phyloP scores from a whole-genome alignment of 352 stramenopile genomes.

The Phytophthora citrophthora region DNA sequence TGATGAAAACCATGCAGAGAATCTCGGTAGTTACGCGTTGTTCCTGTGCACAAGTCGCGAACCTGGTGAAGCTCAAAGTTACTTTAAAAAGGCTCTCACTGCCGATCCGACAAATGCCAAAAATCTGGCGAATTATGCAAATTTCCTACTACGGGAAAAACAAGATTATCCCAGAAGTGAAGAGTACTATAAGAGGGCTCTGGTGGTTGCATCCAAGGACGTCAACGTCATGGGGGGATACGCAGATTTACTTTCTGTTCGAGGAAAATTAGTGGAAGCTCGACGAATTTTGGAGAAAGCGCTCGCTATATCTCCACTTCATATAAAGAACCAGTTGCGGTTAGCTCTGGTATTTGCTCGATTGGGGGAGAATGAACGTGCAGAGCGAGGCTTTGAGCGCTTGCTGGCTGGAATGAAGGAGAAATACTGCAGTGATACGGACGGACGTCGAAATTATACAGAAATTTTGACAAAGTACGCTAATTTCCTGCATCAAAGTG shows the following conservation, averaged over 20 bases:
- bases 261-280: slow-evolving; percentile 3
- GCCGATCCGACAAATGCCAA: slow-evolving; percentile 22
- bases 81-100: slow-evolving; percentile 35
- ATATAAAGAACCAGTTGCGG: slow-evolving; percentile 27
- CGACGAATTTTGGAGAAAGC: slow-evolving; percentile 34
- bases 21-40: slow-evolving; percentile 49
- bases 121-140: slow-evolving; percentile 40
- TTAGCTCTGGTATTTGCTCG: slow-evolving; percentile 22
- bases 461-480: slow-evolving; percentile 24
- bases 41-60: slow-evolving; percentile 38
- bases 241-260: slow-evolving; percentile 30
- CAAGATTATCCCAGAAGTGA: slow-evolving; percentile 36
- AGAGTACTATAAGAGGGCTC: slow-evolving; percentile 33
- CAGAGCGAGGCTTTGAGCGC: slow-evolving; percentile 17
- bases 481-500: slow-evolving; percentile 17
- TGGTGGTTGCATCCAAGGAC: slow-evolving; percentile 28
- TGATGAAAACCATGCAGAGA: slow-evolving; percentile 34
- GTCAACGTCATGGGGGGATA: slow-evolving; percentile 39
- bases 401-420: slow-evolving; percentile 6
- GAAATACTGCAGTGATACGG: background rate
- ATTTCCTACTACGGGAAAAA: slow-evolving; percentile 38
- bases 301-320: slow-evolving; percentile 16
- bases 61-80: slow-evolving; percentile 22
- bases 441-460: background rate
- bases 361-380: slow-evolving; percentile 12